Evolutionary conservation across 805 yeast species (phyloP).

Genomic region (Saccharomycopsis selenospora): DNA sequence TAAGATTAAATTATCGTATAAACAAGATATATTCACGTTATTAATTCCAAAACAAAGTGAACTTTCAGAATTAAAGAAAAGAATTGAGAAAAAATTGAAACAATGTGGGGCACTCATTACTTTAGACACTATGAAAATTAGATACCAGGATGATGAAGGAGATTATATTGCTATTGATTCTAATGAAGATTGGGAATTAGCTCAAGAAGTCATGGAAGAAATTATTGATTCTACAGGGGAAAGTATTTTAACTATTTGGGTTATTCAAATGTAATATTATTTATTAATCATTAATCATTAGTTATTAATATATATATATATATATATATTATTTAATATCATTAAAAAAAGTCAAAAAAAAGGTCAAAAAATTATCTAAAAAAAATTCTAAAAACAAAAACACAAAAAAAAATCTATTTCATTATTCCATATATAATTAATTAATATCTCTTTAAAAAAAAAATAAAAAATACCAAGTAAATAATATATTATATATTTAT

Average conservation of each 20-base stretch:
- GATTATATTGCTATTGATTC: constrained; percentile 81
- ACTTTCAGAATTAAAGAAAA: constrained; percentile 46
- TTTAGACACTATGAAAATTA: constrained; percentile 44
- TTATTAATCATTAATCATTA: too few relatives aligned
- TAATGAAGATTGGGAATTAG: constrained; percentile 84
- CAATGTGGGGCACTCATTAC: constrained; percentile 42
- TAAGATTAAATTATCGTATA: constrained; percentile 36
- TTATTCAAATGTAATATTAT: constrained; percentile 26
- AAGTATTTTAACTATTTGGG: constrained; percentile 39
- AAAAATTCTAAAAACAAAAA: too few relatives aligned
- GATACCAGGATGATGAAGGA: constrained; percentile 92
- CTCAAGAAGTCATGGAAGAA: constrained; percentile 60
- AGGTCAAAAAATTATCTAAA: too few relatives aligned
- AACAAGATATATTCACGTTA: constrained; percentile 51
- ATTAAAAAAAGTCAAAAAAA: too few relatives aligned
- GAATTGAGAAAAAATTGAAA: constrained; percentile 50
- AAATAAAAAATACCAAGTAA: too few relatives aligned
- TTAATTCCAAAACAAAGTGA: constrained; percentile 49
- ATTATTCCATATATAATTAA: too few relatives aligned
- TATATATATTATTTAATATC: too few relatives aligned
- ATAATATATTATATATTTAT: too few relatives aligned
- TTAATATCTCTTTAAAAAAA: too few relatives aligned
- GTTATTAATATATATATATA: too few relatives aligned
- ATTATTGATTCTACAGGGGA: constrained; percentile 31
- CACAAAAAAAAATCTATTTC: too few relatives aligned